phyloP scores from a whole-genome alignment of 805 yeast species.

The Candida fluviatilis region DNA sequence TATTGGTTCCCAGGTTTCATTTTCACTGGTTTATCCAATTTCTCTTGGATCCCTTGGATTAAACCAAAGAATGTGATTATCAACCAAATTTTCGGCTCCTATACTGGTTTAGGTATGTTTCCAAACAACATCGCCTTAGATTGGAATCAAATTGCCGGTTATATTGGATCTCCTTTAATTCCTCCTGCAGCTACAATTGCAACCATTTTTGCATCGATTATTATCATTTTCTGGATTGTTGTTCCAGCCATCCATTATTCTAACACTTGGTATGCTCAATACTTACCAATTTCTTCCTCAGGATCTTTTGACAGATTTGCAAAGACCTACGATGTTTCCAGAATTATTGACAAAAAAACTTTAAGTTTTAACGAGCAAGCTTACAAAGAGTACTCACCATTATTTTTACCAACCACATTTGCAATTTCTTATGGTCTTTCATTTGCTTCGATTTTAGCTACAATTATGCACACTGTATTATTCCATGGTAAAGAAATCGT shows the following conservation, averaged over 20 bases:
- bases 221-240: slow-evolving; percentile 51
- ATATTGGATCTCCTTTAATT: slow-evolving; percentile 58
- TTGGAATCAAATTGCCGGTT: slow-evolving; percentile 59
- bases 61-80: slow-evolving; percentile 52
- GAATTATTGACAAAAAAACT: slow-evolving; percentile 39
- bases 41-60: slow-evolving; percentile 67
- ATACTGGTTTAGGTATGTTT: slow-evolving; percentile 58
- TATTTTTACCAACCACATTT: slow-evolving; percentile 55
- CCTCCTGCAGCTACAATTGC: slow-evolving; percentile 54
- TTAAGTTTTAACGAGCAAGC: slow-evolving; percentile 41
- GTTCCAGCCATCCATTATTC: slow-evolving; percentile 52
- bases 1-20: slow-evolving; percentile 61
- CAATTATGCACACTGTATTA: slow-evolving; percentile 52
- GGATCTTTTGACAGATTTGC: slow-evolving; percentile 50
- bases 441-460: slow-evolving; percentile 60
- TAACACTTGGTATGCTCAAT: slow-evolving; percentile 56
- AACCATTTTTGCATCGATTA: slow-evolving; percentile 33
- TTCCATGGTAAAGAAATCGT: slow-evolving; percentile 55
- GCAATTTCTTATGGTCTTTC: slow-evolving; percentile 53
- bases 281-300: slow-evolving; percentile 50
- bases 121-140: slow-evolving; percentile 68
- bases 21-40: slow-evolving; percentile 55
- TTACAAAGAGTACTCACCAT: slow-evolving; percentile 59
- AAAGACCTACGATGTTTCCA: slow-evolving; percentile 44
- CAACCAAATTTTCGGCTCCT: slow-evolving; percentile 63